Evolutionary conservation across 2,329 filamentous ascomycete genomes (phyloP).

Genomic region (Colletotrichum brevisporum): DNA sequence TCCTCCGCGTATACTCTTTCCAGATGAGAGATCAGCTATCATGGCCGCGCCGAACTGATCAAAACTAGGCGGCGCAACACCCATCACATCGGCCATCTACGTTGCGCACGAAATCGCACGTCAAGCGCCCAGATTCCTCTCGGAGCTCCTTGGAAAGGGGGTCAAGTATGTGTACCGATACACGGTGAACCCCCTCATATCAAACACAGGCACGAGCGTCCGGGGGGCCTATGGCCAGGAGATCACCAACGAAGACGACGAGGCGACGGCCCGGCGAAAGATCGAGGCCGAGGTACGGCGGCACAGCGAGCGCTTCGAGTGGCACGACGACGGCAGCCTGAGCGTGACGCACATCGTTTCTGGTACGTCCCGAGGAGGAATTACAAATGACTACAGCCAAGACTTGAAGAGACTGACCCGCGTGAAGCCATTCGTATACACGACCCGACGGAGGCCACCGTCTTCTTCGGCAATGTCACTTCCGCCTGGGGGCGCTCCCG

Average conservation of each 20-base stretch:
- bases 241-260: conserved; percentile 45
- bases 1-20: not conserved
- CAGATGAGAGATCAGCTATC: not conserved
- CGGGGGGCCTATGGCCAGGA: conserved; percentile 50
- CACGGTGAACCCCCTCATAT: conserved; percentile 44
- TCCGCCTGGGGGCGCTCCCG: conserved; percentile 52
- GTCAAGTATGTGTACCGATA: conserved; percentile 52
- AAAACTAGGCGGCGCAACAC: conserved; percentile 51
- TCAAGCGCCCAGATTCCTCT: conserved; percentile 48
- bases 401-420: not conserved
- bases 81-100: conserved; percentile 49
- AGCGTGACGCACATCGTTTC: conserved; percentile 51
- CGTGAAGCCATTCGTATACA: conserved; percentile 47
- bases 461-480: conserved; percentile 53
- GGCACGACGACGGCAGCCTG: conserved; percentile 53
- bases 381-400: not conserved
- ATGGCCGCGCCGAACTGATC: not conserved
- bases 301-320: conserved; percentile 51
- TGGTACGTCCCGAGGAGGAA: conserved; percentile 39
- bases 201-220: conserved; percentile 51
- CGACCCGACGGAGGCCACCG: conserved; percentile 45
- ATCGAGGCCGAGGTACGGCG: conserved; percentile 50
- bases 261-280: conserved; percentile 44
- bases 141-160: conserved; percentile 46
- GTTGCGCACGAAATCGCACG: conserved; percentile 46